Conservation (phyloP, 2,329 filamentous ascomycete species). For the Neurospora sp. region DNA sequence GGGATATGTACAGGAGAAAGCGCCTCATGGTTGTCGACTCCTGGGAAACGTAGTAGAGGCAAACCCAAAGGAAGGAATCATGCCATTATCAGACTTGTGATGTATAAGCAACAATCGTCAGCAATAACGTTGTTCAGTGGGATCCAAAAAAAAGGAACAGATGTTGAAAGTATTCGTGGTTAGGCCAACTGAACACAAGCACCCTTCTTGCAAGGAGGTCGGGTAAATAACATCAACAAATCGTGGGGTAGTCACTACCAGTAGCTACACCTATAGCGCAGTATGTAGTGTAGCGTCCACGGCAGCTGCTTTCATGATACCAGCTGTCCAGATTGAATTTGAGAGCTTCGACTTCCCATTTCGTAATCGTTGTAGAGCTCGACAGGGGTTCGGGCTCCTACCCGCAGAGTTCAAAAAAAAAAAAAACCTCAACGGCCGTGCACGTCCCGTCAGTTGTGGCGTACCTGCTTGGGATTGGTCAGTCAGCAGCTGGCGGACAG, state of each 20-base stretch:
- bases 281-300: background rate
- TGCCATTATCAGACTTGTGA: constrained; percentile 1
- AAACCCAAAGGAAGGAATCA: background rate
- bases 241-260: background rate
- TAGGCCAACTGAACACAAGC: background rate
- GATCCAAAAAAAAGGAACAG: background rate
- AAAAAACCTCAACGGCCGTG: background rate
- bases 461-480: background rate
- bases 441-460: background rate
- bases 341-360: background rate
- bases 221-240: background rate
- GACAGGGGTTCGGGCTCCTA: background rate
- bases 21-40: constrained; percentile 30
- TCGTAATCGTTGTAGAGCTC: background rate
- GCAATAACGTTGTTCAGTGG: constrained; percentile 3
- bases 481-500: background rate
- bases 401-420: background rate
- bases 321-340: background rate
- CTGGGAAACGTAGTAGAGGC: constrained; percentile 7
- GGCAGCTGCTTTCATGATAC: background rate
- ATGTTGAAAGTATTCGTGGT: background rate
- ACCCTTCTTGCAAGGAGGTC: background rate
- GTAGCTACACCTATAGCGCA: background rate
- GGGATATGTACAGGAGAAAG: constrained; percentile 30
- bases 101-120: background rate